Base-by-base conservation (phyloP, 2,329 filamentous ascomycete genomes). In the Periconia digitata region DNA sequence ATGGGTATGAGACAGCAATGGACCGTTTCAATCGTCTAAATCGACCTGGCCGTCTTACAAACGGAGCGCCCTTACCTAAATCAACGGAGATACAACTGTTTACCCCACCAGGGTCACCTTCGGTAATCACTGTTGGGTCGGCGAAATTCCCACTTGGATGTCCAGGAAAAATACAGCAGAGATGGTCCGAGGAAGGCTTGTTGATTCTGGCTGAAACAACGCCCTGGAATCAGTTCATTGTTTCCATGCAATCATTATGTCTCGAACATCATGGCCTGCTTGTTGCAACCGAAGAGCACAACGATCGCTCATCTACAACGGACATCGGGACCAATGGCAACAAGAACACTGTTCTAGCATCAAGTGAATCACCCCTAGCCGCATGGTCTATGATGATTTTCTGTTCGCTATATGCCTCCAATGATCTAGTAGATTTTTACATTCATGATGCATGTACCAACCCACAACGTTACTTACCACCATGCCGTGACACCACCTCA, bases 1-100 rank as follows among this genome's bases (percentile, higher is more conserved):
- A 53, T n/a, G 40, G 38, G 2, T 23, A 36, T 22, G 40, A 40
- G 22, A 40, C 27, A 12, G 44, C 37, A 4, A 21, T 46, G 27
- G 37, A 44, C 7, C 34, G 48, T 15, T 15, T 44, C 18, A 15
- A n/a, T n/a, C n/a, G n/a, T n/a, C n/a, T n/a, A n/a, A n/a, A n/a
- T n/a, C n/a, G n/a, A n/a, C n/a, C n/a, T n/a, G n/a, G n/a, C n/a
- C n/a, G n/a, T n/a, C n/a, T n/a, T n/a, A n/a, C n/a, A n/a, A n/a
- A n/a, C n/a, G n/a, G n/a, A n/a, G n/a, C n/a, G n/a, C n/a, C n/a
- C n/a, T n/a, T n/a, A n/a, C n/a, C n/a, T n/a, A n/a, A n/a, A n/a
- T n/a, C n/a, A n/a, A n/a, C n/a, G n/a, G 27, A 15, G 27, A 32
- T 32, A 4, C 27, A 10, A 5, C n/a, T 32, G 10, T 32, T 13